Evolutionary conservation across 2,329 filamentous ascomycete genomes (phyloP), one percentile per base, ranked within the genome.

Genomic region (Triangularia setosa): DNA sequence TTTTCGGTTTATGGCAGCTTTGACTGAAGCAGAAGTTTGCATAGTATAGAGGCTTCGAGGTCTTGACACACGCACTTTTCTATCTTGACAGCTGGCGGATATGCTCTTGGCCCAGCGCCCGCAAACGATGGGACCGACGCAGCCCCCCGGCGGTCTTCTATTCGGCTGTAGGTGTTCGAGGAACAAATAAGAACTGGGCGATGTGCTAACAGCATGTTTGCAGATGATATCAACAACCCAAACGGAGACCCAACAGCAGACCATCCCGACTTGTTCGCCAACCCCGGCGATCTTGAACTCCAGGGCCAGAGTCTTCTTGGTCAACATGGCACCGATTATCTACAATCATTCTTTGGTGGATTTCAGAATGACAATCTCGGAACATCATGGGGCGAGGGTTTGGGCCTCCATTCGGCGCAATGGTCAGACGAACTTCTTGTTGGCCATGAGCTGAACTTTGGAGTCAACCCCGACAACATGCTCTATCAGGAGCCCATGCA

Each of bases 81-180:
- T 8, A 21, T 48, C 40, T 18, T 48, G 40, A 23, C 40, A 48
- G 40, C 23, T 27, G 57, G 57, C 57, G 33, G 57, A 59, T 59
- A 59, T 59, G 57, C n/a, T 59, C 57, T 14, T 59, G 57, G 57
- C 57, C 24, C 57, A 25, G 57, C 57, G 40, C 35, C 33, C 57
- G 40, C 30, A 33, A 27, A 59, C 30, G 30, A 59, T 59, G 57
- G 57, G 56, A 58, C 35, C 56, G 56, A 58, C 35, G 56, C 56
- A 44, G 23, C 33, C 23, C 21, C 33, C 40, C 40, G 40, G 40
- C 40, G 40, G 40, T 48, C 40, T 48, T 48, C 40, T 11, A 48
- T 48, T 48, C 40, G 40, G 40, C 40, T 48, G 40, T 48, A 48
- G 40, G 40, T 48, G n/a, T 48, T 11, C 18, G 21, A 21, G 40